Evolutionary conservation across 2,329 filamentous ascomycete genomes (phyloP).

Genomic region (Alternaria sp.): DNA sequence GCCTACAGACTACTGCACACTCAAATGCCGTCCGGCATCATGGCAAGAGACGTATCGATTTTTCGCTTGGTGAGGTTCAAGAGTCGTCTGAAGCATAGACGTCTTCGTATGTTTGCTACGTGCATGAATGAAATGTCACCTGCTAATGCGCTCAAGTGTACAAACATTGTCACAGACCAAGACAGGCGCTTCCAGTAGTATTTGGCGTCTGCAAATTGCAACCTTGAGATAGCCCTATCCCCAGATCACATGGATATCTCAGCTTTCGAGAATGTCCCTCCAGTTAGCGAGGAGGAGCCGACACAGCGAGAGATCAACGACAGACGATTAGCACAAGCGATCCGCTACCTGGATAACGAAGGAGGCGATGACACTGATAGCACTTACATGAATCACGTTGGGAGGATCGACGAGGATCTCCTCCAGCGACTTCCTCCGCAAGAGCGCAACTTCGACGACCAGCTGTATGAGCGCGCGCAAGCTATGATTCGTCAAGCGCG

Average conservation of each 20-base stretch:
- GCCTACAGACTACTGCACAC: not conserved
- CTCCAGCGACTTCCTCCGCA: conserved; percentile 24
- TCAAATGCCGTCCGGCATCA: conserved; percentile 4
- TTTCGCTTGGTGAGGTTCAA: not conserved
- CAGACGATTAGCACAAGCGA: conserved; percentile 31
- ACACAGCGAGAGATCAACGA: conserved; percentile 23
- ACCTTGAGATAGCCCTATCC: not conserved
- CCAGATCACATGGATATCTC: conserved; percentile 11
- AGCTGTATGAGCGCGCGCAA: conserved; percentile 26
- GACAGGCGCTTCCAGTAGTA: not conserved
- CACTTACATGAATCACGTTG: conserved; percentile 28
- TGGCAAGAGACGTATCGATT: not conserved
- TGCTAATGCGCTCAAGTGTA: conserved; percentile 1
- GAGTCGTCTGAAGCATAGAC: not conserved
- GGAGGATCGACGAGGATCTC: conserved; percentile 33
- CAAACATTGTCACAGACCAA: not conserved
- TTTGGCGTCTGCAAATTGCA: conserved; percentile 10
- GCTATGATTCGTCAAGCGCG: conserved; percentile 28
- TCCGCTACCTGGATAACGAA: conserved; percentile 33
- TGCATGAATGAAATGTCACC: not conserved
- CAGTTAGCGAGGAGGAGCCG: conserved; percentile 3
- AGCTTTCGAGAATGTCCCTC: conserved; percentile 7
- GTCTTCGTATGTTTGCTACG: conserved; percentile 10
- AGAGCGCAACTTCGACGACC: conserved; percentile 22
- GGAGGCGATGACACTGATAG: conserved; percentile 26